phyloP scores from a whole-genome alignment of 1,139 yeast species.

The Geotrichum australiense region DNA sequence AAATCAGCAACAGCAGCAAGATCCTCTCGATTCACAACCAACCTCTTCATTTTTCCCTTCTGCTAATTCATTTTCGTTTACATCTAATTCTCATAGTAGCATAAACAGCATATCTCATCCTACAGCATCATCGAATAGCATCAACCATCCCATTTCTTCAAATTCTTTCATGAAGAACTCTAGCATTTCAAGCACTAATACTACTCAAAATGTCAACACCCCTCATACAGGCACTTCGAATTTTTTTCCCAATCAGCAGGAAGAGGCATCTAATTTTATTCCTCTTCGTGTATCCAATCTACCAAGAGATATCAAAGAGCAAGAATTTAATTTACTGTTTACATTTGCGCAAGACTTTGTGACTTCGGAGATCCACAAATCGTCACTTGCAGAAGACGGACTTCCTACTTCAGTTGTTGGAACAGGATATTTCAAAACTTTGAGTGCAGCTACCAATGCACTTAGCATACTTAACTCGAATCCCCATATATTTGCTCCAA shows the following conservation, averaged over 20 bases:
- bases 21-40: slow-evolving; percentile 1
- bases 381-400: slow-evolving; percentile 31
- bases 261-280: slow-evolving; percentile 9
- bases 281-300: slow-evolving; percentile 47
- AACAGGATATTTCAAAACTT: slow-evolving; percentile 58
- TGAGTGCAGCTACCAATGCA: slow-evolving; percentile 62
- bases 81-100: slow-evolving; percentile 14
- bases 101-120: slow-evolving; percentile 16
- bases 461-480: slow-evolving; percentile 61
- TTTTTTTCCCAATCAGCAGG: slow-evolving; percentile 14
- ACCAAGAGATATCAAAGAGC: slow-evolving; percentile 63
- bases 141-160: slow-evolving; percentile 6
- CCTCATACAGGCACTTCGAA: slow-evolving; percentile 12
- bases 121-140: slow-evolving; percentile 17
- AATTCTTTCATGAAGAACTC: slow-evolving; percentile 9
- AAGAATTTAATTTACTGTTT: slow-evolving; percentile 75
- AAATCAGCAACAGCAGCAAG: slow-evolving; percentile 2
- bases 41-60: slow-evolving; percentile 12
- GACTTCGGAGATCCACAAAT: slow-evolving; percentile 48
- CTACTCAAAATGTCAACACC: slow-evolving; percentile 2
- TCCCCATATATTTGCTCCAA: slow-evolving; percentile 49
- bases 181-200: slow-evolving; percentile 11
- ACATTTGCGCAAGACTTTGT: slow-evolving; percentile 73
- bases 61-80: slow-evolving; percentile 12
- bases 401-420: slow-evolving; percentile 37